phyloP scores from a whole-genome alignment of 345 rosid genomes.

The Anastatica hierochuntica region DNA sequence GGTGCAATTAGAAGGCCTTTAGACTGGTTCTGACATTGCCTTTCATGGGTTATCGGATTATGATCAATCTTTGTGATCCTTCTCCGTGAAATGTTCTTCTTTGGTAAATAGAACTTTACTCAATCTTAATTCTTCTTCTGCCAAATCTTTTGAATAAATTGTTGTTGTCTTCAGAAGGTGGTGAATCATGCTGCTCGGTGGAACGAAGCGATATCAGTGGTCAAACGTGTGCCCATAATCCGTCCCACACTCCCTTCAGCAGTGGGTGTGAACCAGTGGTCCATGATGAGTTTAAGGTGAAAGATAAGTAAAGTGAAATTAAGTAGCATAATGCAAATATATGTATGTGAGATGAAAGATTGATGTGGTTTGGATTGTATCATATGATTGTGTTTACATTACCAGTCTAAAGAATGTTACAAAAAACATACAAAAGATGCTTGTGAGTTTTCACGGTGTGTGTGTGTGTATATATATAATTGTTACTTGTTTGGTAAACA shows the following conservation, averaged over 20 bases:
- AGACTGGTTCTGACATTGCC: too few species aligned
- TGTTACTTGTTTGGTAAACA: slow-evolving; percentile 7
- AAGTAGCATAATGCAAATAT: not conserved
- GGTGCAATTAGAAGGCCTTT: too few species aligned
- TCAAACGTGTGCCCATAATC: slow-evolving; percentile 64
- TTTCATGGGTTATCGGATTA: too few species aligned
- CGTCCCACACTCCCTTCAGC: slow-evolving; percentile 60
- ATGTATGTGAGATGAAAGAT: slow-evolving; percentile 11
- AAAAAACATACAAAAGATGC: slow-evolving; percentile 11
- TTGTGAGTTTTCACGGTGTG: slow-evolving; percentile 17
- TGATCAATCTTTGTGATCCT: too few species aligned
- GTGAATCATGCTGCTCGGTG: slow-evolving; percentile 66
- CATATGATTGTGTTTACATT: slow-evolving; percentile 1
- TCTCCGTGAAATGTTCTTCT: not conserved
- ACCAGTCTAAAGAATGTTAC: slow-evolving; percentile 9
- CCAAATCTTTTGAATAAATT: too few species aligned
- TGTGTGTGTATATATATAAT: not conserved
- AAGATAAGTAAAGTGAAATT: not conserved
- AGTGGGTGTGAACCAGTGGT: slow-evolving; percentile 63
- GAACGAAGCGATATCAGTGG: slow-evolving; percentile 80
- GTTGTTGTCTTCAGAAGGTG: slow-evolving; percentile 16
- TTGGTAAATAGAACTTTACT: not conserved
- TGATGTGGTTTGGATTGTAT: slow-evolving; percentile 16
- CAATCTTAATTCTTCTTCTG: not conserved
- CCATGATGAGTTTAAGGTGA: slow-evolving; percentile 68